These are phyloP conservation scores for Furcasterigmium furcatum DNA, from an alignment of 2,329 filamentous ascomycete species.

Conservation along the genomic window DNA sequence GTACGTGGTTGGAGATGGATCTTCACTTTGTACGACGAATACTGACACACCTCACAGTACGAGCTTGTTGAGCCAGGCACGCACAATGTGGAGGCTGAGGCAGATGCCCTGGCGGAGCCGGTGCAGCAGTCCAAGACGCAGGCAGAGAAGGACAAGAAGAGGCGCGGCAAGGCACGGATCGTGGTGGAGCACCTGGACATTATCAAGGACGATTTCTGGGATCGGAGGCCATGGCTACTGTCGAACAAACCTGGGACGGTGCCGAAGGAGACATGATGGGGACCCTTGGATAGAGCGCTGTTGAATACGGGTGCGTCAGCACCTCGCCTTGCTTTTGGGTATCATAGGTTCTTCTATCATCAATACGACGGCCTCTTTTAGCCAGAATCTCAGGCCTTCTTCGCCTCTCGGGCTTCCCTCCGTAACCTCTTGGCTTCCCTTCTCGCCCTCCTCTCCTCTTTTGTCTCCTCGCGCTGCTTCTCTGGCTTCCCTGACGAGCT, in stretches of 20 bases:
- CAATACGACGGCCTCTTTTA: background rate
- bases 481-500: slow-evolving; percentile 18
- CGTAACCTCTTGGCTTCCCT: slow-evolving; percentile 26
- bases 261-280: slow-evolving; percentile 52
- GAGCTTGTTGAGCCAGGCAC: slow-evolving; percentile 61
- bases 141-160: slow-evolving; percentile 77
- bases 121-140: slow-evolving; percentile 71
- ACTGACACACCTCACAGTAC: slow-evolving; percentile 48
- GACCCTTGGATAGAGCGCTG: background rate
- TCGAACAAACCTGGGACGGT: slow-evolving; percentile 71
- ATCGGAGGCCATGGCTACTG: slow-evolving; percentile 77
- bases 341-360: background rate
- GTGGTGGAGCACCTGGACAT: slow-evolving; percentile 86
- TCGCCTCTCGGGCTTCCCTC: slow-evolving; percentile 19
- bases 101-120: slow-evolving; percentile 49
- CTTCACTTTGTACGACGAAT: background rate
- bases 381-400: slow-evolving; percentile 16
- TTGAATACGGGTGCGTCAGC: no score
- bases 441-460: slow-evolving; percentile 36
- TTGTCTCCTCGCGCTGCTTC: slow-evolving; percentile 32
- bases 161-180: slow-evolving; percentile 74
- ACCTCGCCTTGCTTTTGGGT: background rate
- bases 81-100: slow-evolving; percentile 41
- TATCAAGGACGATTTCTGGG: slow-evolving; percentile 95
- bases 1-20: slow-evolving; percentile 38